Conservation (phyloP, 2,329 filamentous ascomycete species). For the Paraconiothyrium brasiliense region DNA sequence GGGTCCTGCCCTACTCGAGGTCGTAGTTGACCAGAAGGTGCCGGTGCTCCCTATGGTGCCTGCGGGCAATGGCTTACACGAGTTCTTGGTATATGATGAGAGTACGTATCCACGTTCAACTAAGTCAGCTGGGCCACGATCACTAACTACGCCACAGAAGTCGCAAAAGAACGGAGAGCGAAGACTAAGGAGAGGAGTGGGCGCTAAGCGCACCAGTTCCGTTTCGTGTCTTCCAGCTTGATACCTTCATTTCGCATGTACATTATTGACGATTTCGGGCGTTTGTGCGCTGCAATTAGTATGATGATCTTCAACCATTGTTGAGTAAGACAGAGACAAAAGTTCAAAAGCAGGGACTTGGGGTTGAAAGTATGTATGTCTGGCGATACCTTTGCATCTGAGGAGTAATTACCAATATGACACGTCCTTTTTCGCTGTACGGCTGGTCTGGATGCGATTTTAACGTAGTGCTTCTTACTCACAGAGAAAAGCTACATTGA, state of each 20-base stretch:
- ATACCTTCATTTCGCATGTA: constrained; percentile 5
- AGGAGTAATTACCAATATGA: not conserved
- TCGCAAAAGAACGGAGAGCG: constrained; percentile 7
- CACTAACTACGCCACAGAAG: not conserved
- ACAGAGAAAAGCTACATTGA: no score
- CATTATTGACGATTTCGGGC: not conserved
- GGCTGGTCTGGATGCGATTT: no score
- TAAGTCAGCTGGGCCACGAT: not conserved
- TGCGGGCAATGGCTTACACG: constrained; percentile 83
- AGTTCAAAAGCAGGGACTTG: not conserved
- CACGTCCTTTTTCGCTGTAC: not conserved
- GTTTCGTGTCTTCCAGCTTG: not conserved
- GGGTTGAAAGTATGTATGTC: not conserved
- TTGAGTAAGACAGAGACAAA: not conserved
- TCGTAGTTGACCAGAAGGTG: constrained; percentile 87
- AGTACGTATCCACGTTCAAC: constrained; percentile 58
- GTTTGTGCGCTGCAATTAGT: not conserved
- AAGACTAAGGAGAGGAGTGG: constrained; percentile 8
- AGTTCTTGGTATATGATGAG: constrained; percentile 90
- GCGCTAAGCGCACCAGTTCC: not conserved
- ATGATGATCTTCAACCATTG: not conserved
- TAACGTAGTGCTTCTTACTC: no score
- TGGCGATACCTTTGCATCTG: constrained; percentile 3
- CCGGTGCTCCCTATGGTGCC: constrained; percentile 99
- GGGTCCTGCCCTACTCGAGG: constrained; percentile 91